Conservation (phyloP, 164 flowering plant species). For the Hamamelis virginiana region DNA sequence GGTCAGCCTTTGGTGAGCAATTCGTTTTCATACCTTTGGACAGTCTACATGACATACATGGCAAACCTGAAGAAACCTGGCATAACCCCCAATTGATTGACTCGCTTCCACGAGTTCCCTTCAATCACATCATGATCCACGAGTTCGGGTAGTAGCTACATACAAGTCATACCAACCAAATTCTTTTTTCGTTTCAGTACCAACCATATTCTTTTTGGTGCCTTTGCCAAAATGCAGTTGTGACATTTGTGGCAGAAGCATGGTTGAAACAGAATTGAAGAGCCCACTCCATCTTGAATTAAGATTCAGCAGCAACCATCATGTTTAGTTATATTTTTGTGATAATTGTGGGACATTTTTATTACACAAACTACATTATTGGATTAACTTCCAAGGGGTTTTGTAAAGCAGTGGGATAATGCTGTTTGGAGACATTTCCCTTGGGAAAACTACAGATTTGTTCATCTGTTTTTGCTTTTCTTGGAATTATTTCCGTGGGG, state of each 20-base stretch:
- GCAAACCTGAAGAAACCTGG: slow-evolving; percentile 50
- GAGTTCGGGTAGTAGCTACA: no score
- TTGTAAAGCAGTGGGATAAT: no score
- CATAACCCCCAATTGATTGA: slow-evolving; percentile 2
- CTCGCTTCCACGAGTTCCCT: background rate
- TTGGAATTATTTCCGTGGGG: no score
- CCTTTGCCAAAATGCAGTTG: background rate
- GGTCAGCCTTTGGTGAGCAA: slow-evolving; percentile 64
- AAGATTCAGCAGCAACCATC: background rate
- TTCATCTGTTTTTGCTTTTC: no score
- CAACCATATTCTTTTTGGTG: background rate
- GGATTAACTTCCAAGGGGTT: background rate
- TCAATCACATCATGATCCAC: background rate
- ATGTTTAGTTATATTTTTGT: background rate
- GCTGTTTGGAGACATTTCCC: no score
- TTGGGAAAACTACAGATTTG: no score
- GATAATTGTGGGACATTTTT: background rate
- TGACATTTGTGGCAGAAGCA: background rate
- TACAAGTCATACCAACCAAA: background rate
- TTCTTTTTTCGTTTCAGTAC: background rate
- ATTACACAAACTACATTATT: background rate
- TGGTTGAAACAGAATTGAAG: background rate
- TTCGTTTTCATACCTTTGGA: slow-evolving; percentile 62
- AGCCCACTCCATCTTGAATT: background rate
- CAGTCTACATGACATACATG: slow-evolving; percentile 71